A percentile compares a stretch with the other conserved stretches of the same genome.
These are phyloP conservation scores for Phytophthora hybrid DNA, from an alignment of 352 stramenopile genomes.

Conservation along the genomic window DNA sequence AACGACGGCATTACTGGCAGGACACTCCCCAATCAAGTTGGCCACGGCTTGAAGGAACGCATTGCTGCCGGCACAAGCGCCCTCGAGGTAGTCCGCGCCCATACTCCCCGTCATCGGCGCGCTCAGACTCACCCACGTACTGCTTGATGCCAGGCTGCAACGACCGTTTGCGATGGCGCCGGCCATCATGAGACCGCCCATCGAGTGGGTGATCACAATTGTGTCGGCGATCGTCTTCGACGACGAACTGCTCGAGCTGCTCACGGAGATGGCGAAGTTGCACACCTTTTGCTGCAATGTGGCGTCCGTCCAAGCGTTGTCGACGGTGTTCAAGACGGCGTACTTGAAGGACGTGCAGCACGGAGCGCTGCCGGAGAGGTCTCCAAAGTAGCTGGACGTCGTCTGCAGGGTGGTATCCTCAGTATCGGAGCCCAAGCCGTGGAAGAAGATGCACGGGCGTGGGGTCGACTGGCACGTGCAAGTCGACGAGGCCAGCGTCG, in stretches of 20 bases:
- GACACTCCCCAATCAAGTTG: constrained; percentile 40
- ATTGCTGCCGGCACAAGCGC: constrained; percentile 31
- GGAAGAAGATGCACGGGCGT: constrained; percentile 43
- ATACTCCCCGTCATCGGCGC: constrained; percentile 46
- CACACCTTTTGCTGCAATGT: constrained; percentile 38
- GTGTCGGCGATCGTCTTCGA: constrained; percentile 30
- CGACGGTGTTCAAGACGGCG: constrained; percentile 33
- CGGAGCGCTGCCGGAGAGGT: constrained; percentile 30
- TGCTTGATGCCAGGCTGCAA: constrained; percentile 40
- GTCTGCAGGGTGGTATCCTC: constrained; percentile 22
- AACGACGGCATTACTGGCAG: constrained; percentile 21
- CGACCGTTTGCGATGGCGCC: constrained; percentile 40
- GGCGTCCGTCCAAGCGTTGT: constrained; percentile 32
- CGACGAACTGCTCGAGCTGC: constrained; percentile 20
- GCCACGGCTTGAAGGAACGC: constrained; percentile 31
- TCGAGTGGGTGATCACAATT: constrained; percentile 48
- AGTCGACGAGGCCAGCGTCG: constrained; percentile 20
- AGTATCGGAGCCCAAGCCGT: constrained; percentile 26
- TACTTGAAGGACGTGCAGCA: constrained; percentile 42
- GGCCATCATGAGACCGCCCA: constrained; percentile 39
- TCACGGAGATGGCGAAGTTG: constrained; percentile 29
- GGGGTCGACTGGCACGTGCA: constrained; percentile 22
- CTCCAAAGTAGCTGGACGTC: constrained; percentile 34
- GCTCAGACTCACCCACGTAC: constrained; percentile 41
- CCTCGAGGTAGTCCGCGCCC: constrained; percentile 43